Conservation (phyloP, 768 basidiomycete genomes). For the Lactarius tabidus region DNA sequence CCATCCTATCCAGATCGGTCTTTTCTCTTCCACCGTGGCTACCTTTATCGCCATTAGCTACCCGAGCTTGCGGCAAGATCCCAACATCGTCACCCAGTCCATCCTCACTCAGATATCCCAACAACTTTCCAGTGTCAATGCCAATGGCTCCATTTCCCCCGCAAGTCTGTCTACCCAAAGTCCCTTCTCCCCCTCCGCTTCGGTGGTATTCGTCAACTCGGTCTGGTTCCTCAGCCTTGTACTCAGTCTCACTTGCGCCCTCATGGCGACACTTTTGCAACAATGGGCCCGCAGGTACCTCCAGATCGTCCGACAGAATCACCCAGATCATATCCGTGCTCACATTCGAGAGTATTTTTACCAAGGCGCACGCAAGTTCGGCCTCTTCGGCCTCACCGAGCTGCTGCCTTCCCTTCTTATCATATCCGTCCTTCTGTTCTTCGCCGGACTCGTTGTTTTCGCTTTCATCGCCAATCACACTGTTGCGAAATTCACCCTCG, state of each 20-base stretch:
- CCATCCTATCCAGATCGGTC: not conserved
- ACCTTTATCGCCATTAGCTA: not conserved
- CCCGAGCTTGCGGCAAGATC: not conserved
- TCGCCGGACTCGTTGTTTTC: conserved; percentile 3
- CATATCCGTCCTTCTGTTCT: not conserved
- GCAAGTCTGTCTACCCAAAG: not conserved
- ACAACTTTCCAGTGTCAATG: not conserved
- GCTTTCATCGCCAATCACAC: not conserved
- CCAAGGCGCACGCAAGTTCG: conserved; percentile 38
- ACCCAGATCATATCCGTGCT: not conserved
- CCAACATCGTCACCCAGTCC: not conserved
- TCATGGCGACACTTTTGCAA: conserved; percentile 1
- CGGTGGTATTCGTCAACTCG: not conserved
- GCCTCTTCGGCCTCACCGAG: conserved; percentile 39
- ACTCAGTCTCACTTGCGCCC: not conserved
- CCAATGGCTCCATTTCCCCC: not conserved
- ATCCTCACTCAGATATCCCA: not conserved
- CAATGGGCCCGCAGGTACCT: conserved; percentile 9
- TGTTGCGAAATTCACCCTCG: not conserved
- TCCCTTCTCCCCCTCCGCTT: not conserved
- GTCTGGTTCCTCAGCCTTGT: conserved; percentile 8
- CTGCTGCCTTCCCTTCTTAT: conserved; percentile 28
- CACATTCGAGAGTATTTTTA: conserved; percentile 29
- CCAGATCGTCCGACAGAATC: not conserved
- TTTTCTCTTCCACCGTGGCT: not conserved